Conservation (phyloP, 768 basidiomycete genomes). For the Leccinum subtestaceum region DNA sequence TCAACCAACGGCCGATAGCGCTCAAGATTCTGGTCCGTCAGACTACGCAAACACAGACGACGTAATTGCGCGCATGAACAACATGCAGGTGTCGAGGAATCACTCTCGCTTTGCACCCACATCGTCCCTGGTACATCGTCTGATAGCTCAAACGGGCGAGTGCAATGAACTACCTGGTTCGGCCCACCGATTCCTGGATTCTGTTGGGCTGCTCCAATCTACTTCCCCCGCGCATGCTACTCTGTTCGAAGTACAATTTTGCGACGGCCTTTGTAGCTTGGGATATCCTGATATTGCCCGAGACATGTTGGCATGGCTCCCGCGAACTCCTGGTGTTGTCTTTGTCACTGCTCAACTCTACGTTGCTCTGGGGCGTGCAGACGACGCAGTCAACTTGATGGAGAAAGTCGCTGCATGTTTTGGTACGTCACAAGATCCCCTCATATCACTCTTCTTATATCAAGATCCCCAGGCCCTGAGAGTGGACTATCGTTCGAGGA, state of each 20-base stretch:
- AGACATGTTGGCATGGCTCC: slow-evolving; percentile 74
- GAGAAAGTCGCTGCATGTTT: slow-evolving; percentile 75
- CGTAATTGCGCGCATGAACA: slow-evolving; percentile 58
- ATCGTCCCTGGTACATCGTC: slow-evolving; percentile 60
- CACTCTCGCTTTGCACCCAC: slow-evolving; percentile 47
- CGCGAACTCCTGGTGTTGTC: slow-evolving; percentile 68
- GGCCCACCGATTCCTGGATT: slow-evolving; percentile 70
- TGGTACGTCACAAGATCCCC: slow-evolving; percentile 46
- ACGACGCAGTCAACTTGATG: slow-evolving; percentile 70
- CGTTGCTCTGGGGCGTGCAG: slow-evolving; percentile 62
- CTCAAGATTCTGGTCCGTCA: slow-evolving; percentile 31
- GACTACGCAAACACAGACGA: slow-evolving; percentile 55
- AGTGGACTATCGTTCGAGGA: slow-evolving; percentile 58
- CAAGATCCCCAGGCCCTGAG: slow-evolving; percentile 40
- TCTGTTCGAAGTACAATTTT: slow-evolving; percentile 67
- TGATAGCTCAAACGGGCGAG: slow-evolving; percentile 53
- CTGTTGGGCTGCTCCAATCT: slow-evolving; percentile 63
- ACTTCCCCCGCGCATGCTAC: slow-evolving; percentile 66
- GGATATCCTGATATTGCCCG: slow-evolving; percentile 60
- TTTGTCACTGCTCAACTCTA: slow-evolving; percentile 72
- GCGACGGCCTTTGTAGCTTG: slow-evolving; percentile 61
- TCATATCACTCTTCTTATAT: background rate
- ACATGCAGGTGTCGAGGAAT: slow-evolving; percentile 66
- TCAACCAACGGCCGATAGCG: slow-evolving; percentile 50
- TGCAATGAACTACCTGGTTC: slow-evolving; percentile 51